phyloP scores from a whole-genome alignment of 2,329 filamentous ascomycete species.

The Grosmannia serpens region DNA sequence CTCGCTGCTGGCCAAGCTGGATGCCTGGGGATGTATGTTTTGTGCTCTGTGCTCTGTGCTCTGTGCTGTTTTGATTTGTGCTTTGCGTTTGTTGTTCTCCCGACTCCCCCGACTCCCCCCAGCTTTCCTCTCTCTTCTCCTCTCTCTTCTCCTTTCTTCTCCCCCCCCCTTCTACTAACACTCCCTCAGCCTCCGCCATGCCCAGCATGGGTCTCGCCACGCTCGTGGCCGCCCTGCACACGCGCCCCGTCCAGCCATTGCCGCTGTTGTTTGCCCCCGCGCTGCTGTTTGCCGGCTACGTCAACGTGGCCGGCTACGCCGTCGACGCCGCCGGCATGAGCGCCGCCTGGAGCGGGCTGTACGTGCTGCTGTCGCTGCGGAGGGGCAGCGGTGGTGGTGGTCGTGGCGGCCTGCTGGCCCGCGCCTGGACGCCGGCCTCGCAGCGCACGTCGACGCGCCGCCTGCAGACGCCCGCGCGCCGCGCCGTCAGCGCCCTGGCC shows the following conservation, averaged over 20 bases:
- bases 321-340: slow-evolving; percentile 45
- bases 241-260: slow-evolving; percentile 37
- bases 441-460: slow-evolving; percentile 27
- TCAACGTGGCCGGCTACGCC: slow-evolving; percentile 47
- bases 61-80: too few relatives aligned
- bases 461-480: slow-evolving; percentile 23
- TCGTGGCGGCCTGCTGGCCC: background rate
- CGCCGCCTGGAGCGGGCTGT: slow-evolving; percentile 45
- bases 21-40: slow-evolving; percentile 16
- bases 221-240: slow-evolving; percentile 44
- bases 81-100: too few relatives aligned
- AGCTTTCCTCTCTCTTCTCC: background rate
- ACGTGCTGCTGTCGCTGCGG: slow-evolving; percentile 42
- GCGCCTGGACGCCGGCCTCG: slow-evolving; percentile 16
- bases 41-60: background rate
- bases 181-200: slow-evolving; percentile 37
- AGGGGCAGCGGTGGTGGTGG: slow-evolving; percentile 16
- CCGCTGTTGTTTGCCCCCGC: slow-evolving; percentile 40
- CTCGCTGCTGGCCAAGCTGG: slow-evolving; percentile 10
- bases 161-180: too few relatives aligned
- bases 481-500: slow-evolving; percentile 37
- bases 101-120: background rate
- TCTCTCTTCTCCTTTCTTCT: background rate
- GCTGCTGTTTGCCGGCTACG: slow-evolving; percentile 45
- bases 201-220: slow-evolving; percentile 44